These are phyloP conservation scores for Yarrowia bubula DNA, from an alignment of 805 yeast genomes.

Conservation along the genomic window DNA sequence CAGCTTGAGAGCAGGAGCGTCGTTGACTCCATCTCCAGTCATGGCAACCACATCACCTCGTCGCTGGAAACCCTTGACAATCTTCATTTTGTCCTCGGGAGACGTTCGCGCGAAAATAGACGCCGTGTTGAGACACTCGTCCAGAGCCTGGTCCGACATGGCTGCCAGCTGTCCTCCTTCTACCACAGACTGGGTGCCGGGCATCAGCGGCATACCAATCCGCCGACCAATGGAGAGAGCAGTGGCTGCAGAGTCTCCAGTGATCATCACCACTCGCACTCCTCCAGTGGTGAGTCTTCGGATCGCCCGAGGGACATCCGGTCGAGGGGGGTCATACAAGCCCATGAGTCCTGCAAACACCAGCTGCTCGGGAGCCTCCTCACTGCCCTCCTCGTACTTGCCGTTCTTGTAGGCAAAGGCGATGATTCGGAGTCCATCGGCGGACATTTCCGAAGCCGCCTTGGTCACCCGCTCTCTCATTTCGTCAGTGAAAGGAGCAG, in stretches of 20 bases:
- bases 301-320: conserved; percentile 74
- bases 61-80: conserved; percentile 72
- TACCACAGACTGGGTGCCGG: conserved; percentile 64
- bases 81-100: conserved; percentile 88
- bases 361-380: conserved; percentile 48
- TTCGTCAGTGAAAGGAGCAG: conserved; percentile 52
- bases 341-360: conserved; percentile 85
- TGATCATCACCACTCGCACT: conserved; percentile 96
- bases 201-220: conserved; percentile 76
- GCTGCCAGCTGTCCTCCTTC: conserved; percentile 80
- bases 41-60: conserved; percentile 57
- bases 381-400: conserved; percentile 36
- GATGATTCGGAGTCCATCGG: conserved; percentile 80
- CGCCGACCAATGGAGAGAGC: conserved; percentile 82
- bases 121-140: conserved; percentile 75
- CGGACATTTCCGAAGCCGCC: conserved; percentile 65
- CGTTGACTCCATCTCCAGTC: conserved; percentile 68
- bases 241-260: conserved; percentile 89
- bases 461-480: conserved; percentile 45
- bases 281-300: conserved; percentile 82
- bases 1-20: conserved; percentile 60
- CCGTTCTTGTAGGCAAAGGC: conserved; percentile 62
- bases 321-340: conserved; percentile 98
- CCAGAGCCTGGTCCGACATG: conserved; percentile 68
- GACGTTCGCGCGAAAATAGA: conserved; percentile 93